A percentile compares a stretch with the other conserved stretches of the same genome.
phyloP scores from a whole-genome alignment of 176 grass and related monocot genomes.

The Eleusine indica region DNA sequence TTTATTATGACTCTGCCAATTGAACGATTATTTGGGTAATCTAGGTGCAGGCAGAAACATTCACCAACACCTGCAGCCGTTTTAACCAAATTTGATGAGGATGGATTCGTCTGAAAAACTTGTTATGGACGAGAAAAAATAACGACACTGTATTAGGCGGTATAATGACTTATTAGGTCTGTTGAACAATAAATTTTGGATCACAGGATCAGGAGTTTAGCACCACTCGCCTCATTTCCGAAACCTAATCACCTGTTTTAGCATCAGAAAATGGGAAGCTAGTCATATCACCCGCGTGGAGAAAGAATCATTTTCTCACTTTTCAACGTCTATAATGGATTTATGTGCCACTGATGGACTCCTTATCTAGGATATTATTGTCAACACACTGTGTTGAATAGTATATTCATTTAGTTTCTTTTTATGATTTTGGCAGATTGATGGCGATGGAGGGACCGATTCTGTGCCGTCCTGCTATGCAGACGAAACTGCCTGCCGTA shows the following conservation, averaged over 20 bases:
- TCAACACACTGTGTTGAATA: background rate
- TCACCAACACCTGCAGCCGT: background rate
- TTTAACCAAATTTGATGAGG: background rate
- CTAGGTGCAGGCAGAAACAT: background rate
- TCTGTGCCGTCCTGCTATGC: constrained; percentile 57
- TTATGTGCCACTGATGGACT: background rate
- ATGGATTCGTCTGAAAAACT: too few relatives aligned
- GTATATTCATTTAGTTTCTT: constrained; percentile 3
- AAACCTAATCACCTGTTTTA: background rate
- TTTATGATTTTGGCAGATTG: constrained; percentile 24
- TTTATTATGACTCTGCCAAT: background rate
- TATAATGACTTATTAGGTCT: background rate
- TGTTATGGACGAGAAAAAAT: background rate
- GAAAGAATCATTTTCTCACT: background rate
- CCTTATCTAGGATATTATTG: background rate
- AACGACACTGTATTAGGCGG: background rate
- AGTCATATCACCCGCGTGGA: background rate
- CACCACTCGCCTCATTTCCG: background rate
- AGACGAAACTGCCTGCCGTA: constrained; percentile 49
- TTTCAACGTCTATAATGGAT: background rate
- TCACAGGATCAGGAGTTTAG: background rate
- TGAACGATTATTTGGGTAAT: constrained; percentile 1
- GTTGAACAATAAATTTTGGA: background rate
- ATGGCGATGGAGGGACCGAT: constrained; percentile 74
- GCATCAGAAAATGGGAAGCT: background rate